These are phyloP conservation scores for Litsea cubeba DNA, from an alignment of 164 flowering plant genomes.

Conservation along the genomic window DNA sequence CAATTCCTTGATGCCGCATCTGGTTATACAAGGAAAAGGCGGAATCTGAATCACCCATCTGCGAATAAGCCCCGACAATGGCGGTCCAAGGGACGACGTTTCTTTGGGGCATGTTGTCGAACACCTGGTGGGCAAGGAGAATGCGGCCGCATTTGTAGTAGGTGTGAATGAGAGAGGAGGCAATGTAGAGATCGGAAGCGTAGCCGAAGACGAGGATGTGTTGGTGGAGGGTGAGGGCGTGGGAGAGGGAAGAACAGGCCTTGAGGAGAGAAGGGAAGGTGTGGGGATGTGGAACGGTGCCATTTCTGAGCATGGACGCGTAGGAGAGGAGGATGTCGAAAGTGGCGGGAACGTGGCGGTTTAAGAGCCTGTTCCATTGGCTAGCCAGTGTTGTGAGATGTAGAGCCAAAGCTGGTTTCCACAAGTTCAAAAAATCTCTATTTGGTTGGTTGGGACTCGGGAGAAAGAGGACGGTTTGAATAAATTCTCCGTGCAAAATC, in stretches of 20 bases:
- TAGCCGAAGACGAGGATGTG: conserved; percentile 44
- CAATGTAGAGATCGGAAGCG: conserved; percentile 46
- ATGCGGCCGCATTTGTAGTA: conserved; percentile 41
- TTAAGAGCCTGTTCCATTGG: conserved; percentile 8
- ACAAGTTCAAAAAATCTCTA: too few relatives aligned
- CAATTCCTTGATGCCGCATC: conserved; percentile 48
- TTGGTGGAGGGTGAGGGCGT: conserved; percentile 56
- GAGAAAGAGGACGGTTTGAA: too few relatives aligned
- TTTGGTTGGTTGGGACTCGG: too few relatives aligned
- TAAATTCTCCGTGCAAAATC: too few relatives aligned
- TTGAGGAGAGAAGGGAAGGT: conserved; percentile 67
- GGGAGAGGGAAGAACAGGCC: conserved; percentile 48
- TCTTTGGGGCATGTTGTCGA: conserved; percentile 57
- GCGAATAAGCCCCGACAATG: conserved; percentile 63
- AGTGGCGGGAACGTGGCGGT: neutral
- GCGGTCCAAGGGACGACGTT: conserved; percentile 77
- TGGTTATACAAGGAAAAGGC: conserved; percentile 44
- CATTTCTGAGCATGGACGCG: conserved; percentile 41
- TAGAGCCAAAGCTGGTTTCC: too few relatives aligned
- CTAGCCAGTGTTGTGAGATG: conserved; percentile 1
- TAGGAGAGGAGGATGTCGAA: conserved; percentile 17
- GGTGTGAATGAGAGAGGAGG: conserved; percentile 51
- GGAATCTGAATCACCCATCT: conserved; percentile 29
- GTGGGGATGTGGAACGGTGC: conserved; percentile 39
- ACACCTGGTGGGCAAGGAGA: conserved; percentile 42